phyloP scores from a whole-genome alignment of 1,139 yeast genomes.

The Debaryomyces subglobosus region DNA sequence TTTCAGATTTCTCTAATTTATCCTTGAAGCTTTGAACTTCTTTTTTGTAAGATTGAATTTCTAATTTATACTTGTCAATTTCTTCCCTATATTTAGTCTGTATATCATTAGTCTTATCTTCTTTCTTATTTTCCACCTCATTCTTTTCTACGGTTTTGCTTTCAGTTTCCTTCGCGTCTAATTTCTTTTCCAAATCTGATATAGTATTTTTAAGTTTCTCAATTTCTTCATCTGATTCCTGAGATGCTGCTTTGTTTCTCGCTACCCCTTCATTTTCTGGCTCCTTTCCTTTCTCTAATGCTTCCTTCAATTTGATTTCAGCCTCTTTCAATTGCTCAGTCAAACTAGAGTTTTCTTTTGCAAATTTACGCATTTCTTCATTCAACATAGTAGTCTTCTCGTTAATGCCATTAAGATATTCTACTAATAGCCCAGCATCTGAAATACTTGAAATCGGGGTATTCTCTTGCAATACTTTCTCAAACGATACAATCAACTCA shows the following conservation, averaged over 20 bases:
- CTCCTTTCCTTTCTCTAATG: conserved; percentile 11
- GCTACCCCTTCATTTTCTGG: conserved; percentile 15
- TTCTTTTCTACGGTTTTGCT: conserved; percentile 16
- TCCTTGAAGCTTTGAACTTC: background rate
- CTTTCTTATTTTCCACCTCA: conserved; percentile 13
- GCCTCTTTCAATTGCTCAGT: conserved; percentile 16
- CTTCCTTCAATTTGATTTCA: conserved; percentile 2
- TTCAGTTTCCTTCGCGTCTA: conserved; percentile 13
- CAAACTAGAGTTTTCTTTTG: conserved; percentile 25
- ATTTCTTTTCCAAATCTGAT: conserved; percentile 3
- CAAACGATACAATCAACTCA: conserved; percentile 66
- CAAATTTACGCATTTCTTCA: conserved; percentile 47
- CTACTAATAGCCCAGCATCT: conserved; percentile 71
- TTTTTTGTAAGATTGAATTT: conserved; percentile 7
- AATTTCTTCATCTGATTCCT: conserved; percentile 19
- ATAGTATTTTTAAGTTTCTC: conserved; percentile 4
- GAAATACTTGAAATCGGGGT: conserved; percentile 80
- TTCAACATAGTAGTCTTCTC: conserved; percentile 63
- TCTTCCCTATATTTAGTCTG: conserved; percentile 11
- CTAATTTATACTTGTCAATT: conserved; percentile 5
- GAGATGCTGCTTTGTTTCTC: conserved; percentile 12
- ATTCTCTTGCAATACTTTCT: conserved; percentile 69
- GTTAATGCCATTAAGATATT: conserved; percentile 66
- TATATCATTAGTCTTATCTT: conserved; percentile 12
- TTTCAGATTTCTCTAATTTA: conserved; percentile 13